Base-by-base conservation (phyloP, 2,329 filamentous ascomycete genomes). In the Juglanconis oblonga region DNA sequence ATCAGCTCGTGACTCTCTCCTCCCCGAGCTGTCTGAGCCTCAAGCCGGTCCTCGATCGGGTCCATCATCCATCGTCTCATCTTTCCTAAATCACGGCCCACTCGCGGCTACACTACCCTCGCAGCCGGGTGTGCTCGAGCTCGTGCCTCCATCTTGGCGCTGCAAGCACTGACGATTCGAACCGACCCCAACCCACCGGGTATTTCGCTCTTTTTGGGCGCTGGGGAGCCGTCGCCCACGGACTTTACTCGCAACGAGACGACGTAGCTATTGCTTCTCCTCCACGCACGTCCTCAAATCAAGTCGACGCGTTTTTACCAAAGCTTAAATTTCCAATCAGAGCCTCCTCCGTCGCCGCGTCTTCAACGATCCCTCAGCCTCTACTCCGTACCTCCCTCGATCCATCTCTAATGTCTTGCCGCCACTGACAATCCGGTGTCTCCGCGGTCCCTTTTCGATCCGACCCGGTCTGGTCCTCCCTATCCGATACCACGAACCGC, bases 401-500 rank as follows among this genome's bases (percentile, higher is more conserved):
- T 59, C 38, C 17, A 59, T 42, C 57, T 35, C 60, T 62, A 48
- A 62, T 62, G 60, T 59, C 60, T 59, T 62, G 49, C 52, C 57
- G 52, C 57, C 52, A 56, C 60, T 59, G 57, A 59, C 57, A 42
- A 48, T 49, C 49, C 60, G 57, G 47, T 55, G 40, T 59, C 32
- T 55, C 56, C 57, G 50, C 36, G 60, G 60, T 52, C 60, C 57
- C 45, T 33, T n/a, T 57, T 48, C 38, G 52, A 52, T 50, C 59
- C 55, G 55, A 48, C 14, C 57, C 11, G 52, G 42, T 42, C 52
- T 47, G 42, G 5, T 31, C 56, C 45, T 33, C 29, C 29, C 42
- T 35, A 35, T 35, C 40, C 51, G 14, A 38, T 48, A 51, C 36
- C 38, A 47, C 31, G 38, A 52, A 9, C 38, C 40, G 32, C 44